These are phyloP conservation scores for Nematodospora anomalae DNA, from an alignment of 1,139 yeast genomes.

Conservation along the genomic window DNA sequence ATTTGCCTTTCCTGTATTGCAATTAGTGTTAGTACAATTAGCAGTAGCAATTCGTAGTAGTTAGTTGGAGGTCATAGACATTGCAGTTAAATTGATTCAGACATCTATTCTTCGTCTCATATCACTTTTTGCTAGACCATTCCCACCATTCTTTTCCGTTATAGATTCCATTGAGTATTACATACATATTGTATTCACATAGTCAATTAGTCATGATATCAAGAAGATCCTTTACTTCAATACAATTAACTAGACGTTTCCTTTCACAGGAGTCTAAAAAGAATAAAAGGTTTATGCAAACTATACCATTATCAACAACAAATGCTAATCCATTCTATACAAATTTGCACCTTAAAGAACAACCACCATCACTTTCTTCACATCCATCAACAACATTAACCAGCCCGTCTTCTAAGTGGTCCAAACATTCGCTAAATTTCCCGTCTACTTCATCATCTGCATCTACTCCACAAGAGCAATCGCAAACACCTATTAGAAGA, in stretches of 20 bases:
- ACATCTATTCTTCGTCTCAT: no score
- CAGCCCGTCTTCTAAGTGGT: constrained; percentile 21
- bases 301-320: constrained; percentile 32
- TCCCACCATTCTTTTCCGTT: no score
- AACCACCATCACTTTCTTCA: no score
- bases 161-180: no score
- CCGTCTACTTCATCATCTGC: constrained; percentile 8
- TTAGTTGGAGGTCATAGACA: no score
- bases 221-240: constrained; percentile 8
- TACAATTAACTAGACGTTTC: constrained; percentile 9
- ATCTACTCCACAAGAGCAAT: not conserved
- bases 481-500: constrained; percentile 28
- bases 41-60: no score
- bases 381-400: constrained; percentile 10
- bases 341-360: constrained; percentile 26
- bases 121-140: no score
- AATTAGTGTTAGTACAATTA: no score
- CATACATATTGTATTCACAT: no score
- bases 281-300: constrained; percentile 44
- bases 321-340: constrained; percentile 26
- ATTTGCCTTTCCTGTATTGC: no score
- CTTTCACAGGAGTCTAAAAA: constrained; percentile 15
- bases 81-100: no score
- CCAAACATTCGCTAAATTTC: constrained; percentile 21
- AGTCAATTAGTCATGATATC: constrained; percentile 12